Percentiles rank a stretch among this genome's conserved stretches.
Conservation (phyloP, 1,139 yeast species). For the Pichia cactophila region DNA sequence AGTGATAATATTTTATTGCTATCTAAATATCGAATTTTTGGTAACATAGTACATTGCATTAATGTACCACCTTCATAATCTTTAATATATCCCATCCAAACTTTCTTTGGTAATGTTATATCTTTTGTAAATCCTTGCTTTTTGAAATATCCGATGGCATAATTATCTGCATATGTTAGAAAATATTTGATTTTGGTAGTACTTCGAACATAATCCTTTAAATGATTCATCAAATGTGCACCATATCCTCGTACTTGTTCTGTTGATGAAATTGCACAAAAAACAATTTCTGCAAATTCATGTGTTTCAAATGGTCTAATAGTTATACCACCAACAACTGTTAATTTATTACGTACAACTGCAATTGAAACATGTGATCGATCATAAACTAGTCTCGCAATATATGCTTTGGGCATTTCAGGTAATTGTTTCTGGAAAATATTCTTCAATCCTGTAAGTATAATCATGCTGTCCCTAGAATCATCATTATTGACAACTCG, state of each 20-base stretch:
- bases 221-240: conserved; percentile 96
- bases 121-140: conserved; percentile 98
- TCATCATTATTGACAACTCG: conserved; percentile 95
- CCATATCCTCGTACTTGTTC: conserved; percentile 98
- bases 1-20: conserved; percentile 75
- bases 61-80: conserved; percentile 98
- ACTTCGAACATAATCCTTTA: conserved; percentile 88
- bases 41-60: conserved; percentile 96
- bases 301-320: conserved; percentile 88
- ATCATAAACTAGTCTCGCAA: conserved; percentile 89
- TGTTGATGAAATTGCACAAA: conserved; percentile 94
- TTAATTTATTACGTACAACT: conserved; percentile 82
- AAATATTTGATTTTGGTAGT: conserved; percentile 84
- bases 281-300: conserved; percentile 94
- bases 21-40: conserved; percentile 79
- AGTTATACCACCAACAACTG: conserved; percentile 97
- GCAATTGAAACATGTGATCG: conserved; percentile 93
- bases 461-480: conserved; percentile 78
- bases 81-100: conserved; percentile 98
- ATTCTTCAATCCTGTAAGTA: conserved; percentile 88
- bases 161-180: conserved; percentile 94
- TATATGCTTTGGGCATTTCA: conserved; percentile 96
- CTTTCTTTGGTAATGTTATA: conserved; percentile 70
- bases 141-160: conserved; percentile 96
- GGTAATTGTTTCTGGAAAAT: conserved; percentile 96